These are phyloP conservation scores for Pyrus bretschneideri DNA, from an alignment of 306 rosid species.

Conservation along the genomic window DNA sequence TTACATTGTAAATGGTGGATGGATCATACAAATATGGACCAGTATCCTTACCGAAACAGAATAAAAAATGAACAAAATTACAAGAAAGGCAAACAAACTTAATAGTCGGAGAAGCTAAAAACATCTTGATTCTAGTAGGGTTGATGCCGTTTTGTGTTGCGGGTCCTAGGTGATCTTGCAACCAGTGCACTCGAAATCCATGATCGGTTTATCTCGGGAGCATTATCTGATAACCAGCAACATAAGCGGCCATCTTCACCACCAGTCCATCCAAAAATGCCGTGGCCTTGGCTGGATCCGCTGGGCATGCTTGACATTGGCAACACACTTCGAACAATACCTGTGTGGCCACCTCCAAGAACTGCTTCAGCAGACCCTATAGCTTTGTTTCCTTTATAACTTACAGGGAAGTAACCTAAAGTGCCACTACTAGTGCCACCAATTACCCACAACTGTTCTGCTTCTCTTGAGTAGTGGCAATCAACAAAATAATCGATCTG, in stretches of 20 bases:
- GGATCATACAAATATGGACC: neutral
- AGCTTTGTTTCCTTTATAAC: slow-evolving; percentile 25
- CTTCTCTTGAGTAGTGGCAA: slow-evolving; percentile 69
- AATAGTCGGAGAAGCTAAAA: neutral
- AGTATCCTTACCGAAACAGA: no score
- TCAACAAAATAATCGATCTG: slow-evolving; percentile 89
- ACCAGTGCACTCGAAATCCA: slow-evolving; percentile 72
- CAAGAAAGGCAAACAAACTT: neutral
- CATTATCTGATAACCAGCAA: slow-evolving; percentile 74
- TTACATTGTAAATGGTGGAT: neutral
- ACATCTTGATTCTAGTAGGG: slow-evolving; percentile 43
- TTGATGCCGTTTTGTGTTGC: slow-evolving; percentile 56
- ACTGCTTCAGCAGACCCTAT: slow-evolving; percentile 79
- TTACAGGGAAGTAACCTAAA: slow-evolving; percentile 78
- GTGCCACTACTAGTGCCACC: slow-evolving; percentile 76
- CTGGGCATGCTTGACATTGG: slow-evolving; percentile 44
- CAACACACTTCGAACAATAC: slow-evolving; percentile 60
- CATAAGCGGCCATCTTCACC: slow-evolving; percentile 94
- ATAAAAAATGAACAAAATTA: neutral
- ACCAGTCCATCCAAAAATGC: slow-evolving; percentile 90
- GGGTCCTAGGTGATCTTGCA: slow-evolving; percentile 37
- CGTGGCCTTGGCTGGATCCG: slow-evolving; percentile 30
- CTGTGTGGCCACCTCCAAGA: slow-evolving; percentile 76
- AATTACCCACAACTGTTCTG: slow-evolving; percentile 61
- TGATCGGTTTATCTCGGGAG: slow-evolving; percentile 41